phyloP scores from a whole-genome alignment of 176 grass and related monocot species.

The Oryza glaberrima region DNA sequence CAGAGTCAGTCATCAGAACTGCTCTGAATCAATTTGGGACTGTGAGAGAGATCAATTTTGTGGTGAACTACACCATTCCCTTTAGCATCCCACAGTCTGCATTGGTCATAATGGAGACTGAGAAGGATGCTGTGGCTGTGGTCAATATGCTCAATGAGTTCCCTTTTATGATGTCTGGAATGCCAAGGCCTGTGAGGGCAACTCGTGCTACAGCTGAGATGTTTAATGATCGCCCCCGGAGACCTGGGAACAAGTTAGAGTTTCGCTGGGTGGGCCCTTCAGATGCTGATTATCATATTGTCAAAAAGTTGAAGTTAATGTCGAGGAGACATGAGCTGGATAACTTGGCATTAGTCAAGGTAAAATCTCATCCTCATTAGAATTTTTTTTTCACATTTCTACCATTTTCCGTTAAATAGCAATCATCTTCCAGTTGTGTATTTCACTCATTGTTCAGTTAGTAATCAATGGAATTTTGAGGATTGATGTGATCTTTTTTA shows the following conservation, averaged over 20 bases:
- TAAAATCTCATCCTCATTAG: slow-evolving; percentile 35
- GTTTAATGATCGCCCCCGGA: slow-evolving; percentile 60
- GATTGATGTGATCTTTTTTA: slow-evolving; percentile 10
- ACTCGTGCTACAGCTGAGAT: slow-evolving; percentile 54
- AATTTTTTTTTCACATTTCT: too few relatives aligned
- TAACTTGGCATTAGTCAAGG: slow-evolving; percentile 73
- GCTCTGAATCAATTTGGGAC: slow-evolving; percentile 64
- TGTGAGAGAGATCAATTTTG: slow-evolving; percentile 49
- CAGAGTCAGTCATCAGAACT: slow-evolving; percentile 43
- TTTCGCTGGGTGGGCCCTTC: slow-evolving; percentile 42
- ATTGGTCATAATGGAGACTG: slow-evolving; percentile 69
- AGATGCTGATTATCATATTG: slow-evolving; percentile 39
- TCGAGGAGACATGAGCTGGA: slow-evolving; percentile 59
- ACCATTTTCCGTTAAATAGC: not conserved
- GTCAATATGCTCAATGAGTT: slow-evolving; percentile 55
- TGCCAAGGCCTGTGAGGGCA: slow-evolving; percentile 76
- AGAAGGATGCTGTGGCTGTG: slow-evolving; percentile 53
- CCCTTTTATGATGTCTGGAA: slow-evolving; percentile 82
- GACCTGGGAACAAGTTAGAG: slow-evolving; percentile 51
- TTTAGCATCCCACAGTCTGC: slow-evolving; percentile 66
- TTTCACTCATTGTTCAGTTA: not conserved
- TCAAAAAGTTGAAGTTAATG: slow-evolving; percentile 52
- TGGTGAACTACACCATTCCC: slow-evolving; percentile 66
- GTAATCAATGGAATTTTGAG: not conserved
- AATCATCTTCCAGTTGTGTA: slow-evolving; percentile 14